Base-by-base conservation (phyloP, 192 early-diverging fungal species). In the Dispira parvispora region DNA sequence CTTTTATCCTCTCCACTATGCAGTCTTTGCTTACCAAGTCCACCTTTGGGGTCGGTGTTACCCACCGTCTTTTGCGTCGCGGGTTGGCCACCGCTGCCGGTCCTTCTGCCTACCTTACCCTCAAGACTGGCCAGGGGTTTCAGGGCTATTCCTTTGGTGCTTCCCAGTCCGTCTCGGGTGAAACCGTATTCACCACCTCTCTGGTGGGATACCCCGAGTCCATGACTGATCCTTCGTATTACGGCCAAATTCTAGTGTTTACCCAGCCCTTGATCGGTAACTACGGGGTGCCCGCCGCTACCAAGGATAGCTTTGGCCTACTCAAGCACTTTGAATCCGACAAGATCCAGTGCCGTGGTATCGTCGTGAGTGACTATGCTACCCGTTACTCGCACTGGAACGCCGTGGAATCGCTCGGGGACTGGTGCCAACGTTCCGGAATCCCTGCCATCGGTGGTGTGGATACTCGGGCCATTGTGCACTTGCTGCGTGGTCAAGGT, bases 151-250 rank as follows among this genome's bases (percentile, higher is more conserved):
- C 90, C 4, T 97, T 95, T 68, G 94, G 94, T 50, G 88, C 90
- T 0, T 69, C 86, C 11, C 65, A 69, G 10, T 69, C 79, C 16
- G 62, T 78, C 9, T 78, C 91, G 58, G 94, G 94, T 68, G 94
- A 97, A 71, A 87, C 89, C 13, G 94, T 97, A 20, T 97, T 97
- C 67, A 95, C 94, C 32, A 95, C 92, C 0, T 88, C 88, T 11
- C 68, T 94, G 52, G 94, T 94, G 14, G 94, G 94, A 32, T 97
- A 97, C 75, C 90, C 94, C 14, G 94, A 97, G 73, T 91, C 88
- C 8, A 92, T 97, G 91, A 94, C 90, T 52, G 94, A 97, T 67
- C 94, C 94, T 10, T 94, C 91, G n/a, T 97, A 97, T 73, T 76
- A 74, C 45, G 94, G 94, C 46, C 94, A 97, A 76, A 92, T 97